Percentiles rank a stretch among this genome's conserved stretches.
Conservation (phyloP, 2,329 filamentous ascomycete genomes). For the Aspergillus versicolor region DNA sequence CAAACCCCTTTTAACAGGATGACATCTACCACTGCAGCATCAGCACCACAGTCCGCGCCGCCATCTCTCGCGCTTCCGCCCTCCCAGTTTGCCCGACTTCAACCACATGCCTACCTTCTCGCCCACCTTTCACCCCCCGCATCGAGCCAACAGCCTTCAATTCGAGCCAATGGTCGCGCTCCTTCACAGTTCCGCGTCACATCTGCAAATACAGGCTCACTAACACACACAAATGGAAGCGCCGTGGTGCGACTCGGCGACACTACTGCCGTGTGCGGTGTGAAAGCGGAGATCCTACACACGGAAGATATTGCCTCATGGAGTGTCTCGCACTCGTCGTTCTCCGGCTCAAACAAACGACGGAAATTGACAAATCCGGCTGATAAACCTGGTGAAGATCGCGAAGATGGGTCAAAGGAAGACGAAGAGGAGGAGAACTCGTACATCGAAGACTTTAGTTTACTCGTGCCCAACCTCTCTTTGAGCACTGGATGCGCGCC, state of each 20-base stretch:
- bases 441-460: slow-evolving; percentile 53
- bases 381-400: slow-evolving; percentile 18
- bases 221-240: slow-evolving; percentile 87
- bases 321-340: slow-evolving; percentile 36
- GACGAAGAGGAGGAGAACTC: slow-evolving; percentile 49
- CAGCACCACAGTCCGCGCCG: slow-evolving; percentile 25
- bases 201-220: slow-evolving; percentile 76
- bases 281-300: slow-evolving; percentile 80
- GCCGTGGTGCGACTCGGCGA: slow-evolving; percentile 85
- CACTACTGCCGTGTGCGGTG: slow-evolving; percentile 91
- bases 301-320: slow-evolving; percentile 68
- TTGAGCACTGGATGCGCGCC: slow-evolving; percentile 88
- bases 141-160: slow-evolving; percentile 52
- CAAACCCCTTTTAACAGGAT: slow-evolving; percentile 16
- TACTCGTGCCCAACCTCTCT: slow-evolving; percentile 92
- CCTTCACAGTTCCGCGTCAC: slow-evolving; percentile 68
- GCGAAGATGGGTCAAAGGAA: slow-evolving; percentile 32
- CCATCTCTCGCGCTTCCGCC: slow-evolving; percentile 58
- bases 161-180: slow-evolving; percentile 78
- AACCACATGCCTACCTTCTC: slow-evolving; percentile 84
- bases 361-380: slow-evolving; percentile 27
- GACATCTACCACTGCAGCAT: slow-evolving; percentile 19
- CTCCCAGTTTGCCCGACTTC: slow-evolving; percentile 79
- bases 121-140: slow-evolving; percentile 71
- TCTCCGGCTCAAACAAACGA: slow-evolving; percentile 36